These are phyloP conservation scores for Globisporangium perplexum DNA, from an alignment of 352 stramenopile genomes.

Conservation along the genomic window DNA sequence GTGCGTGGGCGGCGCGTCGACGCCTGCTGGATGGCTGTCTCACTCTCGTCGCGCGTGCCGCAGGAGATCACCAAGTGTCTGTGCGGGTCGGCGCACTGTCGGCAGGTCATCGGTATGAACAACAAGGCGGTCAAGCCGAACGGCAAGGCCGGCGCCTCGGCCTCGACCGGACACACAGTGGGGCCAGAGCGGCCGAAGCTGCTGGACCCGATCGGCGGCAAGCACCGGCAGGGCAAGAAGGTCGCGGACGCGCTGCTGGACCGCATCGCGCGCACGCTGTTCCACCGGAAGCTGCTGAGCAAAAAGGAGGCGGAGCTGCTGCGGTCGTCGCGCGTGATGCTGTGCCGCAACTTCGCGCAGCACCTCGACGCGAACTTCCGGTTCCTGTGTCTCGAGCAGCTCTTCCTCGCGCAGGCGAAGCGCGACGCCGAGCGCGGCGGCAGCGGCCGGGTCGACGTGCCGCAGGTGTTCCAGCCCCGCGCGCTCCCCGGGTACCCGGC, in stretches of 20 bases:
- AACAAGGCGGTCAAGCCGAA: constrained; percentile 35
- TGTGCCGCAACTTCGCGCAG: constrained; percentile 47
- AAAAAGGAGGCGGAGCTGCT: constrained; percentile 39
- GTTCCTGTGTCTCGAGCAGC: constrained; percentile 48
- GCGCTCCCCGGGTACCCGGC: constrained; percentile 39
- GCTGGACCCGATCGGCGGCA: constrained; percentile 39
- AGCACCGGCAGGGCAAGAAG: constrained; percentile 34
- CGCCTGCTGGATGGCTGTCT: no score
- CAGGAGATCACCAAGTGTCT: constrained; percentile 73
- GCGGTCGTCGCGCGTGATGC: constrained; percentile 44
- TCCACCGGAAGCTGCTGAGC: constrained; percentile 41
- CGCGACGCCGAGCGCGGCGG: constrained; percentile 15
- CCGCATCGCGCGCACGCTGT: constrained; percentile 35
- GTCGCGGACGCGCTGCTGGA: constrained; percentile 55
- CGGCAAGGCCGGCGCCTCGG: constrained; percentile 8
- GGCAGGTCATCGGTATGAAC: constrained; percentile 70
- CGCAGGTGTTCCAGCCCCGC: constrained; percentile 37
- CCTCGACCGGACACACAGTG: not conserved
- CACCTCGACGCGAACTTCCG: constrained; percentile 54
- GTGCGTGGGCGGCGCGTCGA: no score
- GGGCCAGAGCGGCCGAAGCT: constrained; percentile 18
- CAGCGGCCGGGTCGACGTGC: constrained; percentile 23
- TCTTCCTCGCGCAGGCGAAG: constrained; percentile 27
- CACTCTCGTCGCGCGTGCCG: not conserved
- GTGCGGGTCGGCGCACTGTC: constrained; percentile 53